A percentile compares a stretch with the other conserved stretches of the same genome.
Conservation (phyloP, 2,329 filamentous ascomycete genomes). For the Aspergillus niger region DNA sequence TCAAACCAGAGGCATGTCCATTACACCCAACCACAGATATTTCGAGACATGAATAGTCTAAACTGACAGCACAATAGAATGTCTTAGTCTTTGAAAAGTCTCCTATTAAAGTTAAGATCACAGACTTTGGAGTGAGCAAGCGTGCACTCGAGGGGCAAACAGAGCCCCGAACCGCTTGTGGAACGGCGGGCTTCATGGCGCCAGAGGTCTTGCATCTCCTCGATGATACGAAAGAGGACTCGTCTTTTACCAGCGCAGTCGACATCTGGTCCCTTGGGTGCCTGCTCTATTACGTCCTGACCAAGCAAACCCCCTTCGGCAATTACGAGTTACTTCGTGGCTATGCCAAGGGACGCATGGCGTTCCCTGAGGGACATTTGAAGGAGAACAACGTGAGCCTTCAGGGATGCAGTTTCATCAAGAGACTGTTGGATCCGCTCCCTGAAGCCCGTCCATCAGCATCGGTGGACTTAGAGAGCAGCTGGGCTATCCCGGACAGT, state of each 20-base stretch:
- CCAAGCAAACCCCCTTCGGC: constrained; percentile 3
- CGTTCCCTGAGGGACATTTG: background rate
- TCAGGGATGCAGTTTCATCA: too few relatives aligned
- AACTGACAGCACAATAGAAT: background rate
- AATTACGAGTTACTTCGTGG: background rate
- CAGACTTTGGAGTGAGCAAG: constrained; percentile 16
- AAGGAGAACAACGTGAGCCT: background rate
- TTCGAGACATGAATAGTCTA: background rate
- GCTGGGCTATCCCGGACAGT: too few relatives aligned
- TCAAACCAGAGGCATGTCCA: constrained; percentile 8
- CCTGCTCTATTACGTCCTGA: constrained; percentile 6
- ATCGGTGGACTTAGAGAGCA: too few relatives aligned
- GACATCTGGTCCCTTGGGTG: constrained; percentile 15
- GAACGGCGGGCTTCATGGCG: constrained; percentile 13
- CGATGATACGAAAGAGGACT: background rate
- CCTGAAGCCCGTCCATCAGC: too few relatives aligned
- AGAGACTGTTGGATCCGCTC: too few relatives aligned
- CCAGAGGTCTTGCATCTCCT: constrained; percentile 2
- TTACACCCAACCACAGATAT: background rate
- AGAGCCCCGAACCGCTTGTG: background rate
- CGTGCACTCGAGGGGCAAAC: constrained; percentile 2
- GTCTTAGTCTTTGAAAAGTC: constrained; percentile 2
- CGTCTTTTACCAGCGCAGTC: background rate
- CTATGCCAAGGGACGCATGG: background rate
- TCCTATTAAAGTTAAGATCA: constrained; percentile 10